Percentiles rank a stretch among this genome's conserved stretches.
Evolutionary conservation across 805 yeast genomes (phyloP).

Genomic region (Priceomyces carsonii): DNA sequence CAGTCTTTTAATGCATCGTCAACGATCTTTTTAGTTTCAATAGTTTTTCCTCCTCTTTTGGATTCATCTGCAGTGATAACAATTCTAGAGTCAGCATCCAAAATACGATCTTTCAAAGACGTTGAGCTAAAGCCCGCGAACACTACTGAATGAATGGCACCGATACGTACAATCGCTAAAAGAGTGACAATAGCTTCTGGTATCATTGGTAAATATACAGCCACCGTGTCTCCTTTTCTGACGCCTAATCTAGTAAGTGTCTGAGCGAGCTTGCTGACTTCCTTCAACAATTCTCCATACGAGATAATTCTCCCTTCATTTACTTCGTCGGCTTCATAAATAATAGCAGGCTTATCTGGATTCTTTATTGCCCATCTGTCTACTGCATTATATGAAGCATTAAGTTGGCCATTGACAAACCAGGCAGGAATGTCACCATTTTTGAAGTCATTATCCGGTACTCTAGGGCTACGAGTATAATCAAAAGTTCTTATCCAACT

Average conservation of each 20-base stretch:
- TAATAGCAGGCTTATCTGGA: constrained; percentile 81
- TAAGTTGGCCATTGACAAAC: constrained; percentile 91
- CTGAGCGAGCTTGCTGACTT: constrained; percentile 85
- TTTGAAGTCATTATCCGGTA: constrained; percentile 48
- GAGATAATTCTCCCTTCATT: constrained; percentile 71
- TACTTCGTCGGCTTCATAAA: constrained; percentile 94
- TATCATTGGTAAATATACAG: constrained; percentile 95
- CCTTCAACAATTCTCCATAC: constrained; percentile 80
- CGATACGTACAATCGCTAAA: constrained; percentile 89
- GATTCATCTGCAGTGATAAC: constrained; percentile 95
- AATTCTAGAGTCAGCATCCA: constrained; percentile 81
- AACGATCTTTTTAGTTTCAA: constrained; percentile 89
- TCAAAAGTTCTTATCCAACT: constrained; percentile 57
- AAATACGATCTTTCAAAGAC: constrained; percentile 86
- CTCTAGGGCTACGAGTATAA: constrained; percentile 45
- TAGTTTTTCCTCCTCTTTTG: constrained; percentile 91
- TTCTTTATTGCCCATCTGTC: constrained; percentile 90
- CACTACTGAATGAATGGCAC: constrained; percentile 94
- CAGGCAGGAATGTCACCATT: constrained; percentile 80
- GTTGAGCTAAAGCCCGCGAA: constrained; percentile 97
- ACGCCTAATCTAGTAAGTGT: constrained; percentile 84
- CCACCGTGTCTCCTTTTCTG: constrained; percentile 92
- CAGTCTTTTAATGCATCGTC: constrained; percentile 86
- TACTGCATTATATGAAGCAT: constrained; percentile 91
- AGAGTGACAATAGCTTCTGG: constrained; percentile 95